Evolutionary conservation across 2,329 filamentous ascomycete genomes (phyloP).

Genomic region (Truncatella angustata): DNA sequence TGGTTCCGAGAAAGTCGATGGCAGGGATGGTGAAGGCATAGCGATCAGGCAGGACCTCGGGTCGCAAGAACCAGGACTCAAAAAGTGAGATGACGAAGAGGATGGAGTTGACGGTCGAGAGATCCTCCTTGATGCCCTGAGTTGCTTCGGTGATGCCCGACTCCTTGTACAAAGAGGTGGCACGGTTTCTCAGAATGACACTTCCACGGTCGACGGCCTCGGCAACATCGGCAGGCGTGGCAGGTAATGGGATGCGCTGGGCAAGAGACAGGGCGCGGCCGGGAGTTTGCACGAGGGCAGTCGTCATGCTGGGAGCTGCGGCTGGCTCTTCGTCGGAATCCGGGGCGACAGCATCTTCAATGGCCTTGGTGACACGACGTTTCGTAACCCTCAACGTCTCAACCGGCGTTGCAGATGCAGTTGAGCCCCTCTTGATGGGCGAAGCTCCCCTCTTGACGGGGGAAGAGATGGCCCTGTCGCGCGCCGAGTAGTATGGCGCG

Average conservation of each 20-base stretch:
- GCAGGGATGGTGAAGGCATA: slow-evolving; percentile 73
- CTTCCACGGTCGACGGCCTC: slow-evolving; percentile 72
- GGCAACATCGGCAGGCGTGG: slow-evolving; percentile 76
- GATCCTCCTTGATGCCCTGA: slow-evolving; percentile 63
- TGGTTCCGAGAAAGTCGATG: slow-evolving; percentile 51
- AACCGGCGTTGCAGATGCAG: slow-evolving; percentile 14
- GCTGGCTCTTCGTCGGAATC: slow-evolving; percentile 49
- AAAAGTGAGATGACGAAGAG: slow-evolving; percentile 66
- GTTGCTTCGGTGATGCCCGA: slow-evolving; percentile 67
- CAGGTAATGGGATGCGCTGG: slow-evolving; percentile 68
- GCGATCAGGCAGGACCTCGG: slow-evolving; percentile 67
- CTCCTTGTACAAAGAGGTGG: slow-evolving; percentile 61
- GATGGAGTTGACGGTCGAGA: slow-evolving; percentile 72
- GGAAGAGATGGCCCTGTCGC: slow-evolving; percentile 56
- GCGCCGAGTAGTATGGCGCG: slow-evolving; percentile 72
- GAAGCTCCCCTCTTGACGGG: slow-evolving; percentile 64
- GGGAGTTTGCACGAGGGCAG: slow-evolving; percentile 48
- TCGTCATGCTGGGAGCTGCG: slow-evolving; percentile 34
- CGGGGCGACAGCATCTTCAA: slow-evolving; percentile 65
- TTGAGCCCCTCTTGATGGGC: slow-evolving; percentile 56
- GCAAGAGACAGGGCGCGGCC: slow-evolving; percentile 53
- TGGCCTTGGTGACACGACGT: slow-evolving; percentile 37
- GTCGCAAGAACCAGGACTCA: slow-evolving; percentile 69
- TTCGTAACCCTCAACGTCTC: slow-evolving; percentile 23
- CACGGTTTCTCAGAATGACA: slow-evolving; percentile 63